These are phyloP conservation scores for Suillus ampliporus DNA, from an alignment of 768 basidiomycete species.

Conservation along the genomic window DNA sequence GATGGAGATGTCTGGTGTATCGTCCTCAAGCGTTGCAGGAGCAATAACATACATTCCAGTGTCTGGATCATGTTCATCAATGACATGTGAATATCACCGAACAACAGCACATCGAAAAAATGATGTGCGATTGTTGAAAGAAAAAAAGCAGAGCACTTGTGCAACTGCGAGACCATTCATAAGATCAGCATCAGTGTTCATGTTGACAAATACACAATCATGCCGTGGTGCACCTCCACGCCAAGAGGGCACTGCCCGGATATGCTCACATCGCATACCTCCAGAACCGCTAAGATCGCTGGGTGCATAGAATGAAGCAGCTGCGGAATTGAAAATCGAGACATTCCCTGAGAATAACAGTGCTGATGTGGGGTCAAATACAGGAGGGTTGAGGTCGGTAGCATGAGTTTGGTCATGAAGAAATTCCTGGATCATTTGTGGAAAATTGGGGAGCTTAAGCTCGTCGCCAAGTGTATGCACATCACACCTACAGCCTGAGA, in stretches of 20 bases:
- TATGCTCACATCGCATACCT: neutral
- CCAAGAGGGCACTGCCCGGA: neutral
- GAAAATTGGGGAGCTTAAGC: neutral
- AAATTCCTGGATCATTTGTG: neutral
- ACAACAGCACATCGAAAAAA: neutral
- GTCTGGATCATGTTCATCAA: neutral
- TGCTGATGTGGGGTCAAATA: neutral
- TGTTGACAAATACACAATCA: neutral
- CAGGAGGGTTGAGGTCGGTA: neutral
- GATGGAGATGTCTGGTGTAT: conserved; percentile 1
- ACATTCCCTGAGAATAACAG: neutral
- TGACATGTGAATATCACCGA: neutral
- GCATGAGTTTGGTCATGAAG: neutral
- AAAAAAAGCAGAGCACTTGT: neutral
- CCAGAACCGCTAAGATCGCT: neutral
- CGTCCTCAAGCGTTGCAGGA: conserved; percentile 3
- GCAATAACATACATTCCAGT: conserved; percentile 9
- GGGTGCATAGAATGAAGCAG: neutral
- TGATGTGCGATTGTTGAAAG: neutral
- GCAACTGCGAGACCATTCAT: neutral
- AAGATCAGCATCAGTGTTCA: neutral
- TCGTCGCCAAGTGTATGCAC: neutral
- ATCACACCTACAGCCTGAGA: neutral
- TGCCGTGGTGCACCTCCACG: neutral
- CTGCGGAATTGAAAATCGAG: neutral